Evolutionary conservation across 495 filamentous ascomycete species (phyloP).

Genomic region (Penicillium fimorum): DNA sequence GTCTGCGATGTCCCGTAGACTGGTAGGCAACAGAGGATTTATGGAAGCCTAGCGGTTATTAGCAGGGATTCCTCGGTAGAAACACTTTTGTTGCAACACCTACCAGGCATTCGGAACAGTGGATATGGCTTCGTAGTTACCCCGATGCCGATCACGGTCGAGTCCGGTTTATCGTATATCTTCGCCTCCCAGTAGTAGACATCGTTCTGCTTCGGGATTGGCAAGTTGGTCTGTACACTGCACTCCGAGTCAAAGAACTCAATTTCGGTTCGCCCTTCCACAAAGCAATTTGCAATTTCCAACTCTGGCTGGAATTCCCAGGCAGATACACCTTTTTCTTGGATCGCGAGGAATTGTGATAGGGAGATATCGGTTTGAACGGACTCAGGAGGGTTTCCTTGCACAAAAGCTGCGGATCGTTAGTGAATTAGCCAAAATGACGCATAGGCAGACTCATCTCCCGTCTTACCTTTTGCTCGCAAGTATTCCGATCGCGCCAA

Average conservation of each 20-base stretch:
- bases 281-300: constrained; percentile 98
- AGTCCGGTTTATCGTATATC: constrained; percentile 94
- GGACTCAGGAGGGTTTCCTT: constrained; percentile 93
- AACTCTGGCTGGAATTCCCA: constrained; percentile 99
- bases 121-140: constrained; percentile 97
- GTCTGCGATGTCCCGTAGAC: constrained; percentile 79
- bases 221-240: constrained; percentile 94
- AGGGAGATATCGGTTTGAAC: constrained; percentile 94
- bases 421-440: constrained; percentile 15
- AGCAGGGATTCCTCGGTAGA: constrained; percentile 8
- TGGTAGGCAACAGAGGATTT: constrained; percentile 88
- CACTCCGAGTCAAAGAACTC: constrained; percentile 98
- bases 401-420: constrained; percentile 70
- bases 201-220: constrained; percentile 97
- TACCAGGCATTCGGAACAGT: constrained; percentile 89
- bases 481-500: constrained; percentile 85
- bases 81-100: constrained; percentile 12
- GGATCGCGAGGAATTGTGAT: constrained; percentile 95
- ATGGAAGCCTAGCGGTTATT: constrained; percentile 67
- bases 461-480: constrained; percentile 81
- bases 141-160: constrained; percentile 79
- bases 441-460: not conserved
- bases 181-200: constrained; percentile 99
- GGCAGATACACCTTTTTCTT: constrained; percentile 97
- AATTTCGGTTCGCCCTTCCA: constrained; percentile 92